A percentile compares a stretch with the other conserved stretches of the same genome.
phyloP scores from a whole-genome alignment of 768 basidiomycete genomes.

The Butyriboletus loyo region DNA sequence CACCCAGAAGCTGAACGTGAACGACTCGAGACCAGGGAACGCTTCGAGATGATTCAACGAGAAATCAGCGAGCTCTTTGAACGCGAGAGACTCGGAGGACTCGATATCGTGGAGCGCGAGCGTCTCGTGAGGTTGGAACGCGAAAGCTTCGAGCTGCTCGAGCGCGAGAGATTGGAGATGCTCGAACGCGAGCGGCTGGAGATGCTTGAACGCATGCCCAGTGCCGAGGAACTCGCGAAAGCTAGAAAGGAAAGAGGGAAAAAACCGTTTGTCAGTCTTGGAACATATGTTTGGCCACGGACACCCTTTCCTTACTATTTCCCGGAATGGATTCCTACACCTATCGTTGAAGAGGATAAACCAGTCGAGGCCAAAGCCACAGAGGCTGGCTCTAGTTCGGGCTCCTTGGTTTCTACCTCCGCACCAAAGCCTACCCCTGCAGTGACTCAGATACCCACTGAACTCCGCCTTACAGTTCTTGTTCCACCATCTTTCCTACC shows the following conservation, averaged over 20 bases:
- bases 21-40: constrained; percentile 23
- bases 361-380: constrained; percentile 13
- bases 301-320: constrained; percentile 35
- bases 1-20: constrained; percentile 24
- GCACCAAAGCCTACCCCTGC: constrained; percentile 8
- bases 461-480: constrained; percentile 46
- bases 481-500: constrained; percentile 62
- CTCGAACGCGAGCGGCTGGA: constrained; percentile 32
- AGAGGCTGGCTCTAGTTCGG: constrained; percentile 27
- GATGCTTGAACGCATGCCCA: constrained; percentile 32
- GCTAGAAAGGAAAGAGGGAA: constrained; percentile 29
- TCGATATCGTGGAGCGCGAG: constrained; percentile 29
- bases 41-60: constrained; percentile 33
- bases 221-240: constrained; percentile 31
- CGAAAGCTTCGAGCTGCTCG: constrained; percentile 28
- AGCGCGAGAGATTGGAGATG: constrained; percentile 29
- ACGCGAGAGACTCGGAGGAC: constrained; percentile 29
- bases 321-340: constrained; percentile 32
- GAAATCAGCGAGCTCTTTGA: constrained; percentile 30
- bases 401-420: constrained; percentile 21
- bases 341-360: constrained; percentile 25
- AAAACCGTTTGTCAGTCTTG: constrained; percentile 28
- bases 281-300: constrained; percentile 31
- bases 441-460: constrained; percentile 23
- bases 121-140: constrained; percentile 28